Conservation (phyloP, 192 early-diverging fungal genomes). For the Backusella tarrabulga region DNA sequence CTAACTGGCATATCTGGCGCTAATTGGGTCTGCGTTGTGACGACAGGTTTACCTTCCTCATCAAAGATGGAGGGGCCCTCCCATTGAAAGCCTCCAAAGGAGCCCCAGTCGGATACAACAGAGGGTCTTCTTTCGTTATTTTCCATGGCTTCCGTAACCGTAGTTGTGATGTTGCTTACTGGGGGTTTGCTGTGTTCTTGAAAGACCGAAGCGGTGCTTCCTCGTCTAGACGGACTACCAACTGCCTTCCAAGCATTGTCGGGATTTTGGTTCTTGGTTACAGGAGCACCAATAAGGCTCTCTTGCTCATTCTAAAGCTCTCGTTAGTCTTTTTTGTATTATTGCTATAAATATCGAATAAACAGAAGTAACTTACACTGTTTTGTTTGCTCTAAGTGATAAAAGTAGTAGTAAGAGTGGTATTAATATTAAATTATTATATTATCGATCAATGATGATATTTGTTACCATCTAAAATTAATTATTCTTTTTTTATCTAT, state of each 20-base stretch:
- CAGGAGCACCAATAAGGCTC: neutral
- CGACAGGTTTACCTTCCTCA: slow-evolving; percentile 27
- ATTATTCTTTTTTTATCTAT: neutral
- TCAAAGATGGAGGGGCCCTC: slow-evolving; percentile 42
- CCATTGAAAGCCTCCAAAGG: slow-evolving; percentile 55
- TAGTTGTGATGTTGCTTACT: neutral
- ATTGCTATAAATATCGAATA: neutral
- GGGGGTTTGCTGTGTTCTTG: neutral
- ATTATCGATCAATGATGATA: neutral
- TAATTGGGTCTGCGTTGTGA: slow-evolving; percentile 18
- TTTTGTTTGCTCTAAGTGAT: neutral
- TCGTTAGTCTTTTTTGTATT: neutral
- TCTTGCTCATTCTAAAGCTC: neutral
- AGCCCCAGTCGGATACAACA: slow-evolving; percentile 39
- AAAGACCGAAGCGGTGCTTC: slow-evolving; percentile 17
- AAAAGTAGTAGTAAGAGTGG: neutral
- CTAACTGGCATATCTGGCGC: slow-evolving; percentile 12
- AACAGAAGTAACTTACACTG: neutral
- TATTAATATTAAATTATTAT: neutral
- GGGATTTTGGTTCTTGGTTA: slow-evolving; percentile 10
- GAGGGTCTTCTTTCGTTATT: neutral
- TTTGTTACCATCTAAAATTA: neutral
- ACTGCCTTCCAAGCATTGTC: slow-evolving; percentile 35
- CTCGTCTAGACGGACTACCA: slow-evolving; percentile 33
- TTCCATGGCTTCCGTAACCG: neutral